A percentile compares a stretch with the other conserved stretches of the same genome.
Evolutionary conservation across 208 protist genomes (phyloP).

Genomic region (Porcisia deanei): DNA sequence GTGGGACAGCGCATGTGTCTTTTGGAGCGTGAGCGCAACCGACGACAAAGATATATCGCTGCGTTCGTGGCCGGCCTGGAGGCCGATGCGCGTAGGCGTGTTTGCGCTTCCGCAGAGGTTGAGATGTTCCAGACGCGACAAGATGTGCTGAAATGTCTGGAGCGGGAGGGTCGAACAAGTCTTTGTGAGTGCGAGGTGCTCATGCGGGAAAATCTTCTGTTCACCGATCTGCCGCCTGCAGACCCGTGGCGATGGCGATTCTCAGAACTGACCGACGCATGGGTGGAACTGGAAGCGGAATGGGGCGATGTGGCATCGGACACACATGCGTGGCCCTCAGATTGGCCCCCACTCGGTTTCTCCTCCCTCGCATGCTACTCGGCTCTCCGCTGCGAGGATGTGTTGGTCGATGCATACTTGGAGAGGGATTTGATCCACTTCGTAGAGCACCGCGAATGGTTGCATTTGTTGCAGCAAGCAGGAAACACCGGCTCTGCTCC

Average conservation of each 20-base stretch:
- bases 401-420: constrained; percentile 26
- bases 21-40: neutral
- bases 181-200: constrained; percentile 5
- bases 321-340: neutral
- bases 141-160: constrained; percentile 3
- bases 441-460: constrained; percentile 27
- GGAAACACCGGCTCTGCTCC: neutral
- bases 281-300: constrained; percentile 6
- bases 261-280: constrained; percentile 4
- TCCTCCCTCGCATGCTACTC: constrained; percentile 1
- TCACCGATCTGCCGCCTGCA: neutral
- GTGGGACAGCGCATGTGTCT: neutral
- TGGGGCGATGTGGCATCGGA: constrained; percentile 10
- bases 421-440: constrained; percentile 32
- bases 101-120: constrained; percentile 3
- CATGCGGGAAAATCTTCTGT: neutral
- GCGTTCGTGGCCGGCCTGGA: constrained; percentile 11
- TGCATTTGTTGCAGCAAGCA: constrained; percentile 1
- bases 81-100: neutral
- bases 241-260: neutral
- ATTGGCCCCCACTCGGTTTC: neutral
- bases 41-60: neutral
- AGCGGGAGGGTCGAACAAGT: neutral
- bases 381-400: constrained; percentile 21
- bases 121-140: constrained; percentile 1